A percentile compares a stretch with the other conserved stretches of the same genome.
These are phyloP conservation scores for Eremothecium sinecaudum DNA, from an alignment of 1,139 yeast genomes.

Conservation along the genomic window DNA sequence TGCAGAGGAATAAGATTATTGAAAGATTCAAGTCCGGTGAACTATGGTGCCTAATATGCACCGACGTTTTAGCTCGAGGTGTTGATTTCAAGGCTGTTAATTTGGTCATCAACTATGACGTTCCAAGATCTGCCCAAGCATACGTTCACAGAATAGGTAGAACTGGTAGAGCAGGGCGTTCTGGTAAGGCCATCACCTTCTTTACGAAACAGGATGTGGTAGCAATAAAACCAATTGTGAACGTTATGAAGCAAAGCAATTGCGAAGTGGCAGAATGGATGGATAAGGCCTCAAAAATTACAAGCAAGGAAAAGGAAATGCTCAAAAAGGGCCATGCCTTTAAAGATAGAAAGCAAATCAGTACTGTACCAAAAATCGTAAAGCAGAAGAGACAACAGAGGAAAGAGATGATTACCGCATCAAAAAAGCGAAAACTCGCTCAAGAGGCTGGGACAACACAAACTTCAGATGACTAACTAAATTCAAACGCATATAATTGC, in stretches of 20 bases:
- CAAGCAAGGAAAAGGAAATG: conserved; percentile 54
- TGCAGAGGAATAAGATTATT: conserved; percentile 79
- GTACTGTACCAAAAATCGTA: conserved; percentile 74
- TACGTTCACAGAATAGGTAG: conserved; percentile 98
- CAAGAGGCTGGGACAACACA: background rate
- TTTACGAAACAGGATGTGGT: conserved; percentile 82
- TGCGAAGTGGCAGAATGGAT: conserved; percentile 72
- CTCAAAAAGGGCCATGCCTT: conserved; percentile 45
- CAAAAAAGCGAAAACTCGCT: conserved; percentile 48
- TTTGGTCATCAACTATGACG: conserved; percentile 90
- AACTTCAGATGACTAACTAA: no score
- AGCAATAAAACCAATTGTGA: conserved; percentile 73
- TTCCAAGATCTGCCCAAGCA: conserved; percentile 87
- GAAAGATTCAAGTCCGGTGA: conserved; percentile 82
- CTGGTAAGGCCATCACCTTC: conserved; percentile 81
- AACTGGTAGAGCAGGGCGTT: conserved; percentile 91
- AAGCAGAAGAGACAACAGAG: conserved; percentile 55
- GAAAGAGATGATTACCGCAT: conserved; percentile 68
- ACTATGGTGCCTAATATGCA: conserved; percentile 91
- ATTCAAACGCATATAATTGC: no score
- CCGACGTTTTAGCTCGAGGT: conserved; percentile 94
- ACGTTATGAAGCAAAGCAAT: conserved; percentile 93
- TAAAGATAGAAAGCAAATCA: conserved; percentile 52
- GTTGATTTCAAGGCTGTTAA: conserved; percentile 95
- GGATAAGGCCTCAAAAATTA: conserved; percentile 61